Conservation (phyloP, 1,284 basidiomycete genomes). For the Sporisorium iseilematis-ciliati region DNA sequence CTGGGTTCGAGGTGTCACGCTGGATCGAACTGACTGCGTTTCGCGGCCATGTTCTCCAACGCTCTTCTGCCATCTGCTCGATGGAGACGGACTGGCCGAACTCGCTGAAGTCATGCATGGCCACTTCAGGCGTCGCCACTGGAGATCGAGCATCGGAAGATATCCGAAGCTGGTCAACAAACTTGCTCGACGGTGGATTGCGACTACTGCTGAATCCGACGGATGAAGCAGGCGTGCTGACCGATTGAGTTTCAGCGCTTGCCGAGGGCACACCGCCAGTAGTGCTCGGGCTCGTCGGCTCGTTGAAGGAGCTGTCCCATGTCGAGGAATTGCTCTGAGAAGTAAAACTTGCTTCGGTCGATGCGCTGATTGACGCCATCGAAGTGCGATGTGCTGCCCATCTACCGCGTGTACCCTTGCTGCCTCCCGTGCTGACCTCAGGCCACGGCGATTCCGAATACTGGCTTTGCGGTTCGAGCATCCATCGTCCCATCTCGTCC, state of each 20-base stretch:
- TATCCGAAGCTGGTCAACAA: not conserved
- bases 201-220: constrained; percentile 13
- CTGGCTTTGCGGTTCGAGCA: not conserved
- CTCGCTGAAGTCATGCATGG: constrained; percentile 43
- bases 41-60: constrained; percentile 46
- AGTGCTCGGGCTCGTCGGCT: constrained; percentile 5
- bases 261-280: not conserved
- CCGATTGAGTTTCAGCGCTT: not conserved
- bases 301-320: constrained; percentile 30
- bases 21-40: constrained; percentile 2
- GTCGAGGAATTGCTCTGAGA: constrained; percentile 18
- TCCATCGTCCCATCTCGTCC: constrained; percentile 40
- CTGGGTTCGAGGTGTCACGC: not conserved
- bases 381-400: constrained; percentile 12
- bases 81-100: constrained; percentile 45
- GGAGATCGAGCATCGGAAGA: not conserved
- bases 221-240: constrained; percentile 21
- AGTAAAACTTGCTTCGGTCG: constrained; percentile 20
- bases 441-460: not conserved
- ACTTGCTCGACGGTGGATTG: not conserved
- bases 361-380: constrained; percentile 20
- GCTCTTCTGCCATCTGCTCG: constrained; percentile 40
- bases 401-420: not conserved
- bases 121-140: constrained; percentile 16
- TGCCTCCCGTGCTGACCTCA: not conserved